Evolutionary conservation across 306 rosid genomes (phyloP), one percentile per base, ranked within the genome.

Genomic region (Vachellia pachyceras): DNA sequence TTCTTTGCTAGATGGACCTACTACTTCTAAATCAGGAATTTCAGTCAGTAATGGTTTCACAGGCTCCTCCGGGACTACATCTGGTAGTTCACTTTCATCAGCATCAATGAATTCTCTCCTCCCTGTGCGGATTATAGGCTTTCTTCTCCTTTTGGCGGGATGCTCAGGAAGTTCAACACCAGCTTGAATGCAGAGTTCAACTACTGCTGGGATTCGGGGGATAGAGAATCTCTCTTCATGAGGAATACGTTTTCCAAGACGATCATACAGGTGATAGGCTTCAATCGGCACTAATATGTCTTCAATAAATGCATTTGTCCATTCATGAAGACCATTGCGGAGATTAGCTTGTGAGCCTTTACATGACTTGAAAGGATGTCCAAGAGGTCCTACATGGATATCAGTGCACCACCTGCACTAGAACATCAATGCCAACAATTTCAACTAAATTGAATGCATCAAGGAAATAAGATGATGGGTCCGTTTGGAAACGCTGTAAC

Each of bases 361-460:
- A 79, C 99, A 95, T 10, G 98, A 93, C 82, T 82, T 89, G 87
- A 95, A 93, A 57, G 99, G 99, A 90, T 93, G 99, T 77, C 99
- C 99, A 76, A 87, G 86, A 65, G 94, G 91, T 60, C 97, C 99
- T 64, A 95, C 96, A 39, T 95, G 97, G 82, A 95, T 89, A 90
- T 95, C 99, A 75, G 84, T 93, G 82, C 98, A 93, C 88, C 86
- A 90, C 78, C 99, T 95, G 91, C 91, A 89, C 46, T 23, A 39
- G 74, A 23, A 81, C 73, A 39, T 73, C 14, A 75, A 72, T 47
- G 37, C 25, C 40, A 71, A 35, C 60, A 12, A 25, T 25, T 64
- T 71, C 77, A 66, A 72, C 10, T 35, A 88, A 78, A 71, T 29
- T n/a, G 36, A 65, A 23, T 52, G 20, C 42, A 36, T 71, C 37